phyloP scores from a whole-genome alignment of 2,329 filamentous ascomycete genomes.

The Aureobasidium sp. region DNA sequence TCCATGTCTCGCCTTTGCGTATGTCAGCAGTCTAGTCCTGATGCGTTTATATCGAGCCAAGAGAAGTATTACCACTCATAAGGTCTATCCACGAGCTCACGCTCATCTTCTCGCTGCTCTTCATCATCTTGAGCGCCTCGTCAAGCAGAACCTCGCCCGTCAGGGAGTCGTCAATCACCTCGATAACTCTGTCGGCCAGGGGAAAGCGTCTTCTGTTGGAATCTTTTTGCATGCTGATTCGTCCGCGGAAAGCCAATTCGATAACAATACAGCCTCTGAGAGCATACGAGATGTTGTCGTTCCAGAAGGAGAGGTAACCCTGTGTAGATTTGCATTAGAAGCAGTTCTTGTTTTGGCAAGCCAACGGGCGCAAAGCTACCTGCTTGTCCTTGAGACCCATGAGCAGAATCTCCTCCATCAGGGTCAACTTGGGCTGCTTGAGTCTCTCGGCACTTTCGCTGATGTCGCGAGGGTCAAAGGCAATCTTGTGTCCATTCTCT shows the following conservation, averaged over 20 bases:
- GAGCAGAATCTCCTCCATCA: constrained; percentile 97
- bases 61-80: constrained; percentile 70
- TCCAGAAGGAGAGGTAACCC: constrained; percentile 99
- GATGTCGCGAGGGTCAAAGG: constrained; percentile 93
- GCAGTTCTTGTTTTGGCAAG: neutral
- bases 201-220: constrained; percentile 85
- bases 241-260: constrained; percentile 89
- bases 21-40: neutral
- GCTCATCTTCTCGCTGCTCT: constrained; percentile 99
- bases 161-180: constrained; percentile 92
- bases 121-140: constrained; percentile 99
- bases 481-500: constrained; percentile 98
- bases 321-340: constrained; percentile 29
- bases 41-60: constrained; percentile 11
- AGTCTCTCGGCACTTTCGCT: constrained; percentile 91
- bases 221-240: constrained; percentile 98
- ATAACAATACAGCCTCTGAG: constrained; percentile 96
- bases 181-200: constrained; percentile 84
- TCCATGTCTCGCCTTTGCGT: constrained; percentile 86
- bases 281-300: constrained; percentile 99
- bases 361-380: constrained; percentile 45
- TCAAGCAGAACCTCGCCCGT: constrained; percentile 96
- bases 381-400: constrained; percentile 98
- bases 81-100: constrained; percentile 98
- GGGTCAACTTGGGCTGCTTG: constrained; percentile 95